phyloP scores from a whole-genome alignment of 208 protist genomes.

The Vickermania ingenoplastis region DNA sequence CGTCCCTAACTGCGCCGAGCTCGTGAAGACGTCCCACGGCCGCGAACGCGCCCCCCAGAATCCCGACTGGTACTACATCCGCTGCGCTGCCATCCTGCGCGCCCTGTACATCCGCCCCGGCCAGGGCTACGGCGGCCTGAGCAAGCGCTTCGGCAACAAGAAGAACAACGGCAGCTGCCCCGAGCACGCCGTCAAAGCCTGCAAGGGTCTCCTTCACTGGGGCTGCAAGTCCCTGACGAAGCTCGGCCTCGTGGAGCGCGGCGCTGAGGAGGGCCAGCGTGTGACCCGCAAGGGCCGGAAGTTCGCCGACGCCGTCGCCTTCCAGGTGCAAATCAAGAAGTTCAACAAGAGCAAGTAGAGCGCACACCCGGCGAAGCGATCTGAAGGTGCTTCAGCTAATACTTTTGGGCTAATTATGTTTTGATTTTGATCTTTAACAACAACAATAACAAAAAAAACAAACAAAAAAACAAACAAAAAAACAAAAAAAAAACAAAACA shows the following conservation, averaged over 20 bases:
- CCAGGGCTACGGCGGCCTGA: conserved; percentile 90
- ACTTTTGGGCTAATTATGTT: no score
- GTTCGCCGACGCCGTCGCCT: conserved; percentile 93
- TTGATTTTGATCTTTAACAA: neutral
- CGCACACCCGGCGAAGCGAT: no score
- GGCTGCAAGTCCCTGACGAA: conserved; percentile 92
- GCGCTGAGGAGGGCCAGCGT: conserved; percentile 72
- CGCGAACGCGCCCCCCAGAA: conserved; percentile 96
- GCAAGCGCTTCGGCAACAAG: conserved; percentile 90
- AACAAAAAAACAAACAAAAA: conserved; percentile 4
- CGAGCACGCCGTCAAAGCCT: conserved; percentile 80
- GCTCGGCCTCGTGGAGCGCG: conserved; percentile 87
- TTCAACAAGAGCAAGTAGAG: conserved; percentile 79
- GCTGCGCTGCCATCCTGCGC: conserved; percentile 94
- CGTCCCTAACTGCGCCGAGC: conserved; percentile 94
- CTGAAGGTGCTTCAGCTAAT: no score
- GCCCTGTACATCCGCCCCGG: conserved; percentile 94
- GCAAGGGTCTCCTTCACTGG: conserved; percentile 88
- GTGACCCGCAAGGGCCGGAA: conserved; percentile 92
- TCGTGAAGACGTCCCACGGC: conserved; percentile 94
- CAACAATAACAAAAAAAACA: conserved; percentile 6
- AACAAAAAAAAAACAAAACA: conserved; percentile 5
- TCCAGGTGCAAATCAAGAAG: conserved; percentile 74
- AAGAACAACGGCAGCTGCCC: conserved; percentile 85
- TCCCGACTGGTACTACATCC: conserved; percentile 98